phyloP scores from a whole-genome alignment of 2,329 filamentous ascomycete genomes.

The Kalmusia sp. region DNA sequence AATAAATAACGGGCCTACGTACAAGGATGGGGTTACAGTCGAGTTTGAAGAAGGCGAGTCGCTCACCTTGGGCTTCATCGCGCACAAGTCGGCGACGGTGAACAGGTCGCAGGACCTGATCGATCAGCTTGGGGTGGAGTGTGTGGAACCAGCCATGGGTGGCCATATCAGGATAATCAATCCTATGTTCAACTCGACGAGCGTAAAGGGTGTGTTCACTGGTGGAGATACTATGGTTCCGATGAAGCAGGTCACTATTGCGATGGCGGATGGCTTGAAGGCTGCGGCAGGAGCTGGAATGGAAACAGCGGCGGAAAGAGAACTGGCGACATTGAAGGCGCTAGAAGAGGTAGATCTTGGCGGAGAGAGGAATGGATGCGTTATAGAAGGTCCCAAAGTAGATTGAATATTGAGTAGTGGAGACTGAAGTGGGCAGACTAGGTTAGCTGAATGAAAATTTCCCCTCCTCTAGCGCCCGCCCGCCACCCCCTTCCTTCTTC shows the following conservation, averaged over 20 bases:
- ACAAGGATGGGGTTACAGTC: conserved; percentile 35
- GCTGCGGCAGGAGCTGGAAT: conserved; percentile 32
- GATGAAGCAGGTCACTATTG: conserved; percentile 42
- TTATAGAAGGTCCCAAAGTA: background rate
- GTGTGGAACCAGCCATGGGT: conserved; percentile 50
- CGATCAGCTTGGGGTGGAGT: conserved; percentile 40
- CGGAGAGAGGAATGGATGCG: background rate
- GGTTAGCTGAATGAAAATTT: too few relatives aligned
- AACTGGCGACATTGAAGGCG: conserved; percentile 17
- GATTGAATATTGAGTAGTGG: background rate
- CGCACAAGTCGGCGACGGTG: conserved; percentile 35
- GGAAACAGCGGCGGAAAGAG: conserved; percentile 31
- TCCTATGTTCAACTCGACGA: conserved; percentile 58
- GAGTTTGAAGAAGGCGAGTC: conserved; percentile 35
- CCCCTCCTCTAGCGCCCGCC: too few relatives aligned
- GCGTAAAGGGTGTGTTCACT: conserved; percentile 60
- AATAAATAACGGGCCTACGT: conserved; percentile 34
- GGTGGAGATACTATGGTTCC: conserved; percentile 56
- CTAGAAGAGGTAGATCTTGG: conserved; percentile 15
- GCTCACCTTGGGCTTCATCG: conserved; percentile 36
- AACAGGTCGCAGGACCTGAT: conserved; percentile 39
- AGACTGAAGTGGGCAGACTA: too few relatives aligned
- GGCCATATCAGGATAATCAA: conserved; percentile 50
- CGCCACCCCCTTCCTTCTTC: too few relatives aligned
- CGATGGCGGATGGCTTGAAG: conserved; percentile 38